Evolutionary conservation across 352 stramenopile genomes (phyloP).

Genomic region (Pythium grandisporangium): DNA sequence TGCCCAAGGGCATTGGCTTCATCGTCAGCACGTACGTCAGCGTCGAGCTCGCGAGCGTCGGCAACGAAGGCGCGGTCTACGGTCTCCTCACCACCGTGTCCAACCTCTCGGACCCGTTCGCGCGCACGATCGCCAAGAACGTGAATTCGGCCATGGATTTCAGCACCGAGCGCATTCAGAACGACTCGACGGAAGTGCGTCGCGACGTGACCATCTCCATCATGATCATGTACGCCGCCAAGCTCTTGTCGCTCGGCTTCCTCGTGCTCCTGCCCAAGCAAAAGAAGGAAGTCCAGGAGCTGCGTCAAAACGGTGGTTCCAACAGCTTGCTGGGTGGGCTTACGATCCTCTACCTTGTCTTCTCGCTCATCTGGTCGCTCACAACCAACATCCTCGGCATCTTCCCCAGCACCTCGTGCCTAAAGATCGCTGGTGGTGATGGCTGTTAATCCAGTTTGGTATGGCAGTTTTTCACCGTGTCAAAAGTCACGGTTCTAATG

Average conservation of each 20-base stretch:
- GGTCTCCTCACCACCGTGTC: slow-evolving; percentile 7
- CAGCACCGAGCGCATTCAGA: slow-evolving; percentile 2
- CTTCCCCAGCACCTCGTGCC: slow-evolving; percentile 7
- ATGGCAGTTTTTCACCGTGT: too few species aligned
- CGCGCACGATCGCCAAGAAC: slow-evolving; percentile 6
- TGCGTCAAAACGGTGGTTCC: neutral
- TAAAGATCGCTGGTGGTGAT: neutral
- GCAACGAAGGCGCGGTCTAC: slow-evolving; percentile 10
- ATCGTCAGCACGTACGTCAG: slow-evolving; percentile 6
- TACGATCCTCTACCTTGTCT: neutral
- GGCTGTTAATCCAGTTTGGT: too few species aligned
- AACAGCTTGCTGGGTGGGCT: slow-evolving; percentile 1
- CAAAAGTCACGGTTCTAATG: too few species aligned
- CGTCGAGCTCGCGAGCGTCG: slow-evolving; percentile 14
- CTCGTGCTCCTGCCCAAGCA: slow-evolving; percentile 11
- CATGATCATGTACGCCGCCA: slow-evolving; percentile 10
- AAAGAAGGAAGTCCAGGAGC: slow-evolving; percentile 10
- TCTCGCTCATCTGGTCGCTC: slow-evolving; percentile 4
- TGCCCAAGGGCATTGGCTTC: slow-evolving; percentile 8
- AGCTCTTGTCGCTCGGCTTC: slow-evolving; percentile 7
- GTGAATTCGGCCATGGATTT: slow-evolving; percentile 6
- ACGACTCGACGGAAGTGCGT: slow-evolving; percentile 10
- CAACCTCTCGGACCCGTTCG: neutral
- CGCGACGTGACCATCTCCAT: slow-evolving; percentile 12
- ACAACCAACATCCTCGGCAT: slow-evolving; percentile 11